Evolutionary conservation across 257 asterid genomes (phyloP), one percentile per base, ranked within the genome.

Genomic region (Verbena officinalis): DNA sequence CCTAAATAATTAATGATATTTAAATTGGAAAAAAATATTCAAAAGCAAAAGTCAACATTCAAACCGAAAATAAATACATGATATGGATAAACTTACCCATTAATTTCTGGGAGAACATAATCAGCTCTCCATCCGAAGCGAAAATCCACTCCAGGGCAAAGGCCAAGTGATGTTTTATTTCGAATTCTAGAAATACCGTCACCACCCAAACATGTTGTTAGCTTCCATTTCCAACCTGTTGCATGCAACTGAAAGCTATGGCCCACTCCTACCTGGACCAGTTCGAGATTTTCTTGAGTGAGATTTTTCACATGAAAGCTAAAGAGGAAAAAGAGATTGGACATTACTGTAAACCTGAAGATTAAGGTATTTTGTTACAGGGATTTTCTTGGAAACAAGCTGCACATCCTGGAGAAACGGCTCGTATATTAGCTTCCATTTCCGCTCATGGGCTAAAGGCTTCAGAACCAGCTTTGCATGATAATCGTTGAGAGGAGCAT

Each of bases 201-300:
- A 23, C 95, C 97, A 39, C 96, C 99, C 22, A 88, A 79, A 74
- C 95, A 83, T 24, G 99, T 67, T 3, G 83, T 70, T 45, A 93
- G 90, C 84, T 88, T 93, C 97, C 97, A 93, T 81, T 93, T 90
- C 99, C 99, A 93, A 64, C 96, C 97, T n/a, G 95, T 93, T 59
- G 97, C 86, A 31, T 78, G 92, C 76, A 81, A 65, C 81, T 79
- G 83, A 81, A 93, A 93, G 84, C 91, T 90, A 80, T 93, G 99
- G 70, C 97, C 97, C 51, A 93, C 74, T 68, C 99, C 99, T 57
- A 93, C 93, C 99, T 93, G 84, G 69, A 68, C 34, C 52, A 67
- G 33, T 43, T n/a, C 17, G 44, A 54, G 30, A 42, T 4, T 19
- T 30, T 23, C 22, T 31, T 51, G 27, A 70, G 59, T 9, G 31